Conservation (phyloP, 192 early-diverging fungal species). For the Backusella westeae region DNA sequence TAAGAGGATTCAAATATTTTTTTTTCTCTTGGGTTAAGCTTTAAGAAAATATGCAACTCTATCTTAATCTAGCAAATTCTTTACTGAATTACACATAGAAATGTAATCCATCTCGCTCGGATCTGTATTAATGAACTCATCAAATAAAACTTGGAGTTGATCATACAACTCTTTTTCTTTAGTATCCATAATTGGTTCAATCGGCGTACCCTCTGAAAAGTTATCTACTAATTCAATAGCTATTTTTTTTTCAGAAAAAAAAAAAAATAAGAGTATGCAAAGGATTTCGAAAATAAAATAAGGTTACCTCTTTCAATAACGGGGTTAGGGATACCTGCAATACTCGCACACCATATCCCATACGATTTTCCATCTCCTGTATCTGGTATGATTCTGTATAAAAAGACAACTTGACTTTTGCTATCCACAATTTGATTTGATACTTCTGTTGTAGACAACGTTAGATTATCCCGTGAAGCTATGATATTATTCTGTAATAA, state of each 20-base stretch:
- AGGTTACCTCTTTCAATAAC: conserved; percentile 41
- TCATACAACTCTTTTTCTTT: neutral
- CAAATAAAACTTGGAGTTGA: neutral
- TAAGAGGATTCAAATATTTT: too few relatives aligned
- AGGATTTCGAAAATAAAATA: neutral
- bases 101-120: neutral
- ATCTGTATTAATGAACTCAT: neutral
- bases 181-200: neutral
- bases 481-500: conserved; percentile 52
- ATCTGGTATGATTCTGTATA: conserved; percentile 59
- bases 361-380: conserved; percentile 34
- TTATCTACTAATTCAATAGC: neutral
- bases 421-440: conserved; percentile 3
- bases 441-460: conserved; percentile 10
- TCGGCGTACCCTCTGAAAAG: neutral
- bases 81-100: neutral
- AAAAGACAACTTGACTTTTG: conserved; percentile 49
- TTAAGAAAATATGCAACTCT: neutral
- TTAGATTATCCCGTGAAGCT: conserved; percentile 48
- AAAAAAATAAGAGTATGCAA: neutral
- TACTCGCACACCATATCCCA: conserved; percentile 46
- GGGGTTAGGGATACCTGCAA: conserved; percentile 34
- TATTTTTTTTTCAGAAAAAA: neutral
- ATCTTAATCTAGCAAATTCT: neutral
- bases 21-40: neutral